Conservation (phyloP, 495 filamentous ascomycete genomes). For the Cairneyella variabilis region DNA sequence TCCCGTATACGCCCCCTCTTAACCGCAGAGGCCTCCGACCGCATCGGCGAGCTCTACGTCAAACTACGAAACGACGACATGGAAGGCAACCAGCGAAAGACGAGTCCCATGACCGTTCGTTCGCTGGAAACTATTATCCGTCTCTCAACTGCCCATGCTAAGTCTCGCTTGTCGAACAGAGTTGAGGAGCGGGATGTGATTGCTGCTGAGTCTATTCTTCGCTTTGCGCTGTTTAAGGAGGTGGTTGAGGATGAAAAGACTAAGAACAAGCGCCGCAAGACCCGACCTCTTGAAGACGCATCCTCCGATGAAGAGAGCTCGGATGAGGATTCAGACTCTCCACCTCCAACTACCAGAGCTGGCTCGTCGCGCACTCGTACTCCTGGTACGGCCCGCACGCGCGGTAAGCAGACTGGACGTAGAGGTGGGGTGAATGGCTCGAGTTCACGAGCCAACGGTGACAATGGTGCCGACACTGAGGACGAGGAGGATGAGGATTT, state of each 20-base stretch:
- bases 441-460: conserved; percentile 15
- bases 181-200: conserved; percentile 90
- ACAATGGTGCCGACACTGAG: conserved; percentile 26
- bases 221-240: conserved; percentile 98
- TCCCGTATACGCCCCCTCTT: conserved; percentile 84
- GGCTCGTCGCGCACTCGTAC: conserved; percentile 19
- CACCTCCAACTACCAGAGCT: conserved; percentile 24
- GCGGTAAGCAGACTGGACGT: conserved; percentile 4
- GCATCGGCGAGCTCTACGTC: conserved; percentile 90
- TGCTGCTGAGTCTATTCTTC: conserved; percentile 82
- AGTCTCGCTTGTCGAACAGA: conserved; percentile 84
- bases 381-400: conserved; percentile 21
- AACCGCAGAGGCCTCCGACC: conserved; percentile 88
- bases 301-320: conserved; percentile 40
- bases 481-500: conserved; percentile 54
- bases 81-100: conserved; percentile 88
- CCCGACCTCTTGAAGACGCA: conserved; percentile 35
- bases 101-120: conserved; percentile 93
- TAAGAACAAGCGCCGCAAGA: conserved; percentile 66
- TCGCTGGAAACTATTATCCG: conserved; percentile 97
- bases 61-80: conserved; percentile 94
- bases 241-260: conserved; percentile 83
- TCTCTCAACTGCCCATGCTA: conserved; percentile 93
- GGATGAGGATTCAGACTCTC: conserved; percentile 27
- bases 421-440: conserved; percentile 5